Base-by-base conservation (phyloP, 2,329 filamentous ascomycete species). In the Clarireedia hainanense region DNA sequence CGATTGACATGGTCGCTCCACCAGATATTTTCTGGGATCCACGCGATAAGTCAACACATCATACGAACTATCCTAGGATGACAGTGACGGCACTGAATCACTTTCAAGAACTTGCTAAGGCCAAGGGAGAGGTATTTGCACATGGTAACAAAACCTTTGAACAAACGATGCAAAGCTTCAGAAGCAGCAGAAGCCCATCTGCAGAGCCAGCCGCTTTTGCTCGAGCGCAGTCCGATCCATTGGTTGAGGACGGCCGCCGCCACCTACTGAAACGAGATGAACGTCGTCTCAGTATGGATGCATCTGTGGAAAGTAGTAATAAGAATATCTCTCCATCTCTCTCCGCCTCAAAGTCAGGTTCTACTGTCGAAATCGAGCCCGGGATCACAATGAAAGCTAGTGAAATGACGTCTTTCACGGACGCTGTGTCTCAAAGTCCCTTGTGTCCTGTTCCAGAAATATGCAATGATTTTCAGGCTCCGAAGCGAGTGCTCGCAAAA, bases 51-150 rank as follows among this genome's bases (percentile, higher is more conserved):
- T 71, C 66, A 20, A 83, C 79, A 1, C 83, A 81, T 75, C 83
- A 86, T 60, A 72, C 83, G 4, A 67, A 79, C 50, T 86, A 86
- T 61, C 83, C 83, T 0, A 78, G 82, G 59, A 84, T 86, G 80
- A 83, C 78, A 0, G 76, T 80, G 55, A 71, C 80, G 6, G 81
- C 85, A 58, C 76, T 77, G 55, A 74, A 77, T 36, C 78, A 76
- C 2, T 84, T 83, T 66, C 70, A 73, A 17, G 67, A 74, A n/a
- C 80, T 78, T 15, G 80, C 81, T 1, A 63, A 70, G 34, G 69
- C 70, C 0, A 72, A 77, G 36, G 72, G 73, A 0, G 81, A 85
- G 62, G 70, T 74, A 20, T 86, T 86, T 52, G 70, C 69, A 0
- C 78, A 76, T 2, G 77, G 76, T 2, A 74, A 74, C 57, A 23